These are phyloP conservation scores for Rossbeevera mucosa DNA, from an alignment of 768 basidiomycete genomes.

Conservation along the genomic window DNA sequence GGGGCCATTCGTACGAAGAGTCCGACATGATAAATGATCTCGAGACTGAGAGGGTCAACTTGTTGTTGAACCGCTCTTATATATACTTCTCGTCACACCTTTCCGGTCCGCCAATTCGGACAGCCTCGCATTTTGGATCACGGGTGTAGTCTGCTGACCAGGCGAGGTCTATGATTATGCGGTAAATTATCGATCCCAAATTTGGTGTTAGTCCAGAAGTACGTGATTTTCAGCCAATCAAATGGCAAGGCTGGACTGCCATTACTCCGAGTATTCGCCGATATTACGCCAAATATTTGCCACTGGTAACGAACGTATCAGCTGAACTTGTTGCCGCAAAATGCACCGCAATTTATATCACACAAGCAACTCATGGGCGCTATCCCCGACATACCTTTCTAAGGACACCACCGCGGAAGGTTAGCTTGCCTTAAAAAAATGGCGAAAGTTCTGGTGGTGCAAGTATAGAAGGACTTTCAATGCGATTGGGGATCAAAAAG, in stretches of 20 bases:
- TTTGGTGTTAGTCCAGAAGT: no score
- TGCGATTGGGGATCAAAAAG: neutral
- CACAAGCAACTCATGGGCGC: neutral
- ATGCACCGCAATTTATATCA: neutral
- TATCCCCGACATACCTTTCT: neutral
- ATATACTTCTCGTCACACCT: no score
- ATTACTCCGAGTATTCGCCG: conserved; percentile 2
- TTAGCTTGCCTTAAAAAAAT: neutral
- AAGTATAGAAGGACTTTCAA: neutral
- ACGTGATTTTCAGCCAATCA: no score
- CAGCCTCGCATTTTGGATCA: neutral
- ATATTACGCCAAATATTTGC: conserved; percentile 11
- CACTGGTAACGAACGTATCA: neutral
- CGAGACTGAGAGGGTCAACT: neutral
- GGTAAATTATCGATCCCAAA: no score
- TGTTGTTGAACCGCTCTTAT: conserved; percentile 8
- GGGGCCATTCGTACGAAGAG: conserved; percentile 10
- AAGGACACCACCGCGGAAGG: neutral
- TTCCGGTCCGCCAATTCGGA: neutral
- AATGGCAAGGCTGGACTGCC: neutral
- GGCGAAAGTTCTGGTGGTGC: neutral
- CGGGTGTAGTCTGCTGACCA: neutral
- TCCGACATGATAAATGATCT: conserved; percentile 14
- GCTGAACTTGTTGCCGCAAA: neutral
- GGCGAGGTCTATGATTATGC: neutral